Percentiles rank a stretch among this genome's conserved stretches.
These are phyloP conservation scores for Cornus florida DNA, from an alignment of 148 eudicot genomes.

Conservation along the genomic window DNA sequence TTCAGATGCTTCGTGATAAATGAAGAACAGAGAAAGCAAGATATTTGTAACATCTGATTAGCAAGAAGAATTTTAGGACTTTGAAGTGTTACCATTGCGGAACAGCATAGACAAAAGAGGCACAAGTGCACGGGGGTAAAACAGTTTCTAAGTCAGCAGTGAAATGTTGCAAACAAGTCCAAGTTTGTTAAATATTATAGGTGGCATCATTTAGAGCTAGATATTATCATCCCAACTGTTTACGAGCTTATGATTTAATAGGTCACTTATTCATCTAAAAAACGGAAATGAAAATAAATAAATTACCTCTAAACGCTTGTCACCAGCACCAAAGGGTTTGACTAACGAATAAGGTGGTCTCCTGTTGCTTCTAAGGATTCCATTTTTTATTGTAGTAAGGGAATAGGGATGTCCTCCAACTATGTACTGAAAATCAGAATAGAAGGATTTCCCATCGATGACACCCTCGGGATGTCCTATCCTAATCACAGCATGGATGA, in stretches of 20 bases:
- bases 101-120: background rate
- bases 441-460: constrained; percentile 69
- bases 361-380: constrained; percentile 76
- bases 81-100: background rate
- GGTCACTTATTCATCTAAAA: background rate
- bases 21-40: background rate
- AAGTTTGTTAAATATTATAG: too few species aligned
- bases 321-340: constrained; percentile 67
- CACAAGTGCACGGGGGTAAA: background rate
- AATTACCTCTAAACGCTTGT: constrained; percentile 77
- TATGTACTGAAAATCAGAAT: constrained; percentile 72
- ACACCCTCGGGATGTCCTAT: constrained; percentile 79
- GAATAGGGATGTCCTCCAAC: constrained; percentile 84
- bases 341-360: constrained; percentile 82
- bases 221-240: background rate
- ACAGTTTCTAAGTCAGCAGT: background rate
- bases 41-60: background rate
- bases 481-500: constrained; percentile 77
- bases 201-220: too few species aligned
- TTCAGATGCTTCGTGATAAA: background rate
- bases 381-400: constrained; percentile 64
- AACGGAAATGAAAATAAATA: background rate
- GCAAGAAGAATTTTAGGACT: background rate
- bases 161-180: background rate
- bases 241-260: background rate